phyloP scores from a whole-genome alignment of 768 basidiomycete genomes.

The Tulasnella sp. region DNA sequence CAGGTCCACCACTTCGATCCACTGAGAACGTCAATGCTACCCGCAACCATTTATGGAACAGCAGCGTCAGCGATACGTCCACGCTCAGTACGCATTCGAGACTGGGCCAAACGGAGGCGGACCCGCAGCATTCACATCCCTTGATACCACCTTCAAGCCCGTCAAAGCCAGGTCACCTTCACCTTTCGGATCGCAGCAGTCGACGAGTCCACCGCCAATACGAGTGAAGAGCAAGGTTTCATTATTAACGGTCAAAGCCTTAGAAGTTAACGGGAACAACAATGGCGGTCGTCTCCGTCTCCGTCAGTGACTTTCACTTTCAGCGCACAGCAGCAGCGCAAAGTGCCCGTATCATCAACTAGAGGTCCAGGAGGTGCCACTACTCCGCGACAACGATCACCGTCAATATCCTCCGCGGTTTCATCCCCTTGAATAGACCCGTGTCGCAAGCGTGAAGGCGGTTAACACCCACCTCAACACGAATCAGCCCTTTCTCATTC shows the following conservation, averaged over 20 bases:
- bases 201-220: not conserved
- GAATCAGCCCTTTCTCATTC: slow-evolving; percentile 14
- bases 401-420: slow-evolving; percentile 3
- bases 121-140: not conserved
- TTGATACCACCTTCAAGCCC: not conserved
- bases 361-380: not conserved
- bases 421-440: not conserved
- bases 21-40: not conserved
- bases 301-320: not conserved
- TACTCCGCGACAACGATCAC: not conserved
- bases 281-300: not conserved
- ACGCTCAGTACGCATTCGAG: not conserved
- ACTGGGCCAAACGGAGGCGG: not conserved
- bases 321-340: not conserved
- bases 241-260: not conserved
- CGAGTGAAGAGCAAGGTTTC: slow-evolving; percentile 17
- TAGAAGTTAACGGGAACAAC: not conserved
- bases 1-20: not conserved
- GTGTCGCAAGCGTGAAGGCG: not conserved
- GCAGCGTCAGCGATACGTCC: not conserved
- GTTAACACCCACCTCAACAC: slow-evolving; percentile 7
- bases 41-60: not conserved
- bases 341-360: slow-evolving; percentile 4
- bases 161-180: not conserved
- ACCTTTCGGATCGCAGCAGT: not conserved